Conservation (phyloP, 2,329 filamentous ascomycete genomes). For the Apiospora marii region DNA sequence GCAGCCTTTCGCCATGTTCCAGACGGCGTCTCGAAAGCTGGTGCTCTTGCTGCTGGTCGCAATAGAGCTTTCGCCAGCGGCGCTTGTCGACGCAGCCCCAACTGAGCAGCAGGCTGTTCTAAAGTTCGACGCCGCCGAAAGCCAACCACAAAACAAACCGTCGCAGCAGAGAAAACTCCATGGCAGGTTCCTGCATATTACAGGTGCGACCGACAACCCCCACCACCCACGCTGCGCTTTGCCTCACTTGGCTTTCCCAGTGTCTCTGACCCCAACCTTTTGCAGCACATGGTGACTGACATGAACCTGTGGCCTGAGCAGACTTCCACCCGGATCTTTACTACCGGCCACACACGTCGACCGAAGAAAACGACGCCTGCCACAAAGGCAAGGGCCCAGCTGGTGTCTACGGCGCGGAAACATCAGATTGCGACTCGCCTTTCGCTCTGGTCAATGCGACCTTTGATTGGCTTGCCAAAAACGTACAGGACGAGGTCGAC, state of each 20-base stretch:
- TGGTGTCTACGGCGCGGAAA: conserved; percentile 84
- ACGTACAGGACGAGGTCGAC: conserved; percentile 81
- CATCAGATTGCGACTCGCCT: conserved; percentile 88
- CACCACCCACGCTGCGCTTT: conserved; percentile 29
- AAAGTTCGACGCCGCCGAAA: conserved; percentile 33
- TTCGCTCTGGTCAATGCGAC: conserved; percentile 84
- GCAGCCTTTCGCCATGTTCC: conserved; percentile 20
- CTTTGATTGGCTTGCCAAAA: conserved; percentile 83
- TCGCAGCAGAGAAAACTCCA: conserved; percentile 52
- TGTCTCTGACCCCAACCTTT: conserved; percentile 26
- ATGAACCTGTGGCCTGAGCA: conserved; percentile 47
- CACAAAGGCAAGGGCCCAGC: conserved; percentile 80
- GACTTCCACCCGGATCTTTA: conserved; percentile 92
- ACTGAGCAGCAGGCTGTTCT: conserved; percentile 36
- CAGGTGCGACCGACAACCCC: conserved; percentile 63
- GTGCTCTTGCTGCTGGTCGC: conserved; percentile 30
- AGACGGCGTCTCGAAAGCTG: conserved; percentile 36
- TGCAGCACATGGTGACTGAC: conserved; percentile 27
- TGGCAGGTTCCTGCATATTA: conserved; percentile 87
- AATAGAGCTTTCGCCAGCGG: conserved; percentile 38
- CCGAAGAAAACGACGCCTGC: conserved; percentile 73
- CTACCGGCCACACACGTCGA: conserved; percentile 82
- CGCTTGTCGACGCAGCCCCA: conserved; percentile 33
- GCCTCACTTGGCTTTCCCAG: conserved; percentile 3
- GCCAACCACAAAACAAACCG: conserved; percentile 25